A percentile compares a stretch with the other conserved stretches of the same genome.
phyloP scores from a whole-genome alignment of 2,329 filamentous ascomycete genomes.

The Ophiostoma pallidulum region DNA sequence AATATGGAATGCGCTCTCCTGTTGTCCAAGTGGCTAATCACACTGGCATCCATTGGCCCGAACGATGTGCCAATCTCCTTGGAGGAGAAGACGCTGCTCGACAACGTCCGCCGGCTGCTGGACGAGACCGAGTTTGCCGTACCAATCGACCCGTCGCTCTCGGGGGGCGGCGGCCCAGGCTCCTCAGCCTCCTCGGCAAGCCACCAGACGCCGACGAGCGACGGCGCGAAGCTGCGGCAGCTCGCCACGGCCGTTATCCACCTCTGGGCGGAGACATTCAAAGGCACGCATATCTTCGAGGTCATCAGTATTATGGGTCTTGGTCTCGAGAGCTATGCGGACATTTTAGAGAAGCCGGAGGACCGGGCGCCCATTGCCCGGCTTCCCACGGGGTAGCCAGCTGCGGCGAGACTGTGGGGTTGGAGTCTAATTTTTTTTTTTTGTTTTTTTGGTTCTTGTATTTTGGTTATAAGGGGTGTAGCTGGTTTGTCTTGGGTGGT shows the following conservation, averaged over 20 bases:
- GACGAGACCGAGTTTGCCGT: slow-evolving; percentile 55
- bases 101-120: slow-evolving; percentile 48
- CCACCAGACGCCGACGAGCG: slow-evolving; percentile 32
- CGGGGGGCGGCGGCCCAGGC: neutral
- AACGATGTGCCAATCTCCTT: slow-evolving; percentile 38
- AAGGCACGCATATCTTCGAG: slow-evolving; percentile 52
- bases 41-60: slow-evolving; percentile 41
- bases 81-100: slow-evolving; percentile 46
- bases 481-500: no score
- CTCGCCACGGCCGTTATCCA: slow-evolving; percentile 49
- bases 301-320: slow-evolving; percentile 49
- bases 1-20: slow-evolving; percentile 54
- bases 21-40: slow-evolving; percentile 52
- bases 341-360: slow-evolving; percentile 45
- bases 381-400: no score
- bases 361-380: slow-evolving; percentile 36
- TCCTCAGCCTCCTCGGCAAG: slow-evolving; percentile 5
- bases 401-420: neutral
- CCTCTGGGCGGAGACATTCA: slow-evolving; percentile 54
- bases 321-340: slow-evolving; percentile 48
- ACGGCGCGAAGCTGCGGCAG: slow-evolving; percentile 43
- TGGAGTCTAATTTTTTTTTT: neutral
- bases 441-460: neutral
- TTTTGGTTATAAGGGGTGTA: no score
- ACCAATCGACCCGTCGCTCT: slow-evolving; percentile 46